Percentiles rank a stretch among this genome's conserved stretches.
Conservation (phyloP, 2,329 filamentous ascomycete genomes). For the Talaromyces islandicus region DNA sequence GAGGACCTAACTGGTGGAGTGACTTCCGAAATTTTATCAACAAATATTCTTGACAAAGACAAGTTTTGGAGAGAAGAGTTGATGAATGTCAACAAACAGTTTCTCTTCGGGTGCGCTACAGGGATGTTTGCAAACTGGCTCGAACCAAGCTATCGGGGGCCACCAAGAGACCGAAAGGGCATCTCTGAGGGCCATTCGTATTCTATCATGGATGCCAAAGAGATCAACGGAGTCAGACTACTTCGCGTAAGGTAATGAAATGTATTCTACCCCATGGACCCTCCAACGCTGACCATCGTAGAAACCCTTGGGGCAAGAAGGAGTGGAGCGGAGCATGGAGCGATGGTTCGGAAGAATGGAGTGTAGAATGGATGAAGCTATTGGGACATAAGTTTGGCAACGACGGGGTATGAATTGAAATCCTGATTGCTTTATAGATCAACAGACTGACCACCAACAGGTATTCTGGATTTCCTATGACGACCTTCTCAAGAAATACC, state of each 20-base stretch:
- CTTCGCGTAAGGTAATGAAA: conserved; percentile 52
- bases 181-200: conserved; percentile 49
- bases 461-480: conserved; percentile 58
- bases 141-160: conserved; percentile 27
- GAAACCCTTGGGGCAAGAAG: conserved; percentile 75
- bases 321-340: conserved; percentile 80
- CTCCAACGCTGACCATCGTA: conserved; percentile 22
- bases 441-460: conserved; percentile 11
- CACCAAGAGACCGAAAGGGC: conserved; percentile 36
- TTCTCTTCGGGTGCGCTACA: conserved; percentile 48
- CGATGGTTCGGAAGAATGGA: conserved; percentile 82
- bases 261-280: conserved; percentile 3
- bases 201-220: conserved; percentile 54
- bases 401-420: conserved; percentile 50
- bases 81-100: conserved; percentile 72
- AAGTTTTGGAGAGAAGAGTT: conserved; percentile 80
- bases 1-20: conserved; percentile 54
- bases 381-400: conserved; percentile 70
- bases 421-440: not conserved
- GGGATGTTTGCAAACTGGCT: conserved; percentile 42
- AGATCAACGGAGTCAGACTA: conserved; percentile 57
- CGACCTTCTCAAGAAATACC: conserved; percentile 53
- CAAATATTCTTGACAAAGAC: conserved; percentile 57
- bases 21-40: conserved; percentile 40
- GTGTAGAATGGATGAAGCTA: conserved; percentile 67